These are phyloP conservation scores for Chrysoporthe puriensis DNA, from an alignment of 2,329 filamentous ascomycete species.

Conservation along the genomic window DNA sequence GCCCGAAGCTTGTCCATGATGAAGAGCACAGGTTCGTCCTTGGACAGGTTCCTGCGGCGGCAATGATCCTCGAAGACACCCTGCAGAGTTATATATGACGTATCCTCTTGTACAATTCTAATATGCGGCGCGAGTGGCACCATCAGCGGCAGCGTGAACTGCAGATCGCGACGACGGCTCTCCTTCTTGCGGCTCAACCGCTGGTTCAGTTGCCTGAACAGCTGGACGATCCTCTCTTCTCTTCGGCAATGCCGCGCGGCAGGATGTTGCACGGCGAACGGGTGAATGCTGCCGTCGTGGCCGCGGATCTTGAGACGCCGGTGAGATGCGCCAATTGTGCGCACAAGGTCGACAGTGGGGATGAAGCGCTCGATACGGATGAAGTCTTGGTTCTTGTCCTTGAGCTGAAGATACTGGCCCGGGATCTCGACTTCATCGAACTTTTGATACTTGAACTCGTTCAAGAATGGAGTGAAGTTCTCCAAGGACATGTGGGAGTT, in stretches of 20 bases:
- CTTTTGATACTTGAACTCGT: constrained; percentile 96
- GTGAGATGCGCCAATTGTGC: constrained; percentile 88
- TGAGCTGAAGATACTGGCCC: constrained; percentile 94
- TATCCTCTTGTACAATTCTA: constrained; percentile 92
- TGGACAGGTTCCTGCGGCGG: constrained; percentile 80
- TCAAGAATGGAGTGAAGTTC: constrained; percentile 84
- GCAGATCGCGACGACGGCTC: constrained; percentile 86
- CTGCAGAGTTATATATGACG: constrained; percentile 91
- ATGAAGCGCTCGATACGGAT: constrained; percentile 96
- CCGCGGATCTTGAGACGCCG: constrained; percentile 93
- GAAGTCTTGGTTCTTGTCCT: constrained; percentile 99
- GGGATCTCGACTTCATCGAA: constrained; percentile 98
- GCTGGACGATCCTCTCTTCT: constrained; percentile 91
- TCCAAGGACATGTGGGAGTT: constrained; percentile 76
- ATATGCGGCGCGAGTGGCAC: constrained; percentile 94
- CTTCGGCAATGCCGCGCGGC: constrained; percentile 89
- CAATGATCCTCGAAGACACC: constrained; percentile 97
- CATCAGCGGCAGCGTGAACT: constrained; percentile 96
- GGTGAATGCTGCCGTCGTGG: constrained; percentile 95
- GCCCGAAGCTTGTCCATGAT: constrained; percentile 92
- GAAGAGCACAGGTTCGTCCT: constrained; percentile 93
- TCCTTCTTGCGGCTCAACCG: constrained; percentile 92
- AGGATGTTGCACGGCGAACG: constrained; percentile 95
- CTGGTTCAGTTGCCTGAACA: constrained; percentile 97
- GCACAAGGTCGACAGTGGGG: constrained; percentile 89